These are phyloP conservation scores for Xylaria sp. DNA, from an alignment of 2,329 filamentous ascomycete genomes.

Conservation along the genomic window DNA sequence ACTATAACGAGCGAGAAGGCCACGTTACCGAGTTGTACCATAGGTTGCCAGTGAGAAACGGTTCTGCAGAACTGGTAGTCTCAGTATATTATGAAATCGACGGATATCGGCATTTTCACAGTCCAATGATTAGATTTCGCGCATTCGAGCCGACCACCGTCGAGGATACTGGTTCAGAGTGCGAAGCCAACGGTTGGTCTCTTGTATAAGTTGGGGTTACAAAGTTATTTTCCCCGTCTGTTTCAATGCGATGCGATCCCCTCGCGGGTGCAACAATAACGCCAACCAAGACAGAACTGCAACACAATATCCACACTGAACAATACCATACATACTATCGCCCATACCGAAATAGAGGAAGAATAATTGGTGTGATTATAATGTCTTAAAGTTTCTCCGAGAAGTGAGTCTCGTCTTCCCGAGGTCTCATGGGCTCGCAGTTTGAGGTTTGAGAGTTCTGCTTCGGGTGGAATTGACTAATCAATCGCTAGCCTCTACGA, in stretches of 20 bases:
- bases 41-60: background rate
- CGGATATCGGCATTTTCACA: background rate
- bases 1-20: background rate
- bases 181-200: background rate
- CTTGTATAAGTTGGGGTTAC: background rate
- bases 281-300: background rate
- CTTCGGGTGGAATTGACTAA: too few species aligned
- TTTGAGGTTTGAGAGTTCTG: too few species aligned
- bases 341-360: background rate
- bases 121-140: constrained; percentile 13
- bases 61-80: constrained; percentile 12
- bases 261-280: background rate
- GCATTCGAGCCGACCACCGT: background rate
- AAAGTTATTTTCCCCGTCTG: background rate
- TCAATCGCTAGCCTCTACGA: background rate
- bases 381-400: background rate
- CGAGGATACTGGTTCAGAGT: background rate
- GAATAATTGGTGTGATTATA: background rate
- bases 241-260: background rate
- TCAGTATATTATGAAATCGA: constrained; percentile 14
- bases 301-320: too few species aligned
- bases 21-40: background rate
- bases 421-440: background rate
- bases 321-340: too few species aligned
- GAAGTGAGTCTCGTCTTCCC: background rate